Percentiles rank a stretch among this genome's conserved stretches.
Evolutionary conservation across 2,329 filamentous ascomycete genomes (phyloP).

Genomic region (Neodidymelliopsis sp.): DNA sequence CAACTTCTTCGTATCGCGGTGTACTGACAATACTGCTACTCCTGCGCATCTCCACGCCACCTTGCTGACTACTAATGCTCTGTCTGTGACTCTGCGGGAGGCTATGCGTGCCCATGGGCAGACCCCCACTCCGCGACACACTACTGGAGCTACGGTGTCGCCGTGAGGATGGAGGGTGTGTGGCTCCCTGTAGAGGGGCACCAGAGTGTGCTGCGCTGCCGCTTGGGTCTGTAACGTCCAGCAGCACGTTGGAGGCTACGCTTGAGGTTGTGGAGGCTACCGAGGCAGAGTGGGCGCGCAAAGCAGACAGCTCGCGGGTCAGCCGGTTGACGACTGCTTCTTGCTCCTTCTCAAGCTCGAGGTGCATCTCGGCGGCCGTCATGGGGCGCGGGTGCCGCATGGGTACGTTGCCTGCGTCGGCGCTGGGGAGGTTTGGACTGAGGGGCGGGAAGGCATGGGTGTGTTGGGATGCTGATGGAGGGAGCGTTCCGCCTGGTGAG

Average conservation of each 20-base stretch:
- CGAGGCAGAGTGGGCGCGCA: constrained; percentile 74
- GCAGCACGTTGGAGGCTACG: constrained; percentile 59
- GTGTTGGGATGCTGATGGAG: constrained; percentile 34
- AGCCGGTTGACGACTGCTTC: constrained; percentile 95
- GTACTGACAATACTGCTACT: constrained; percentile 48
- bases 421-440: constrained; percentile 43
- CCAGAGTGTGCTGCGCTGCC: constrained; percentile 51
- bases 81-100: constrained; percentile 46
- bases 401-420: constrained; percentile 64
- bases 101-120: constrained; percentile 33
- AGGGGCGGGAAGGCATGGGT: constrained; percentile 46
- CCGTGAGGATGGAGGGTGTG: constrained; percentile 61
- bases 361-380: constrained; percentile 87
- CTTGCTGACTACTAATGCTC: constrained; percentile 29
- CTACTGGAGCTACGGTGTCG: constrained; percentile 65
- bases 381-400: constrained; percentile 85
- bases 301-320: constrained; percentile 83
- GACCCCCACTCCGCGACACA: constrained; percentile 51
- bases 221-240: constrained; percentile 55
- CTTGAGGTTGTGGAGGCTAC: constrained; percentile 66
- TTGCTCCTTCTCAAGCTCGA: constrained; percentile 92
- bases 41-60: constrained; percentile 28
- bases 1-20: constrained; percentile 53
- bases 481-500: constrained; percentile 43
- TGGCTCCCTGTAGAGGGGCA: constrained; percentile 53